Evolutionary conservation across 2,329 filamentous ascomycete species (phyloP).

Genomic region (Corniculantispora saksenae): DNA sequence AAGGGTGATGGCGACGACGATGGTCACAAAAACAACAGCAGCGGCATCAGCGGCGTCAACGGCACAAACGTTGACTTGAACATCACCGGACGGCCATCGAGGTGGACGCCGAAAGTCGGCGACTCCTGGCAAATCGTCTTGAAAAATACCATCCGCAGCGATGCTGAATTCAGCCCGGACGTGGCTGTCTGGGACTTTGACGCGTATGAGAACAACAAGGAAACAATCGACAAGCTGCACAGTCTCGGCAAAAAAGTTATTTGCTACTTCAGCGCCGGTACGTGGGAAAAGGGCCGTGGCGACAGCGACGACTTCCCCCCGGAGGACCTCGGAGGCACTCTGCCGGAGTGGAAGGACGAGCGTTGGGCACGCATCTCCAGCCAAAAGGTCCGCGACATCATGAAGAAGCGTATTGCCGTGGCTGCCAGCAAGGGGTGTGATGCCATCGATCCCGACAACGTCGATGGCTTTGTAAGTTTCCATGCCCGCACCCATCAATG

Average conservation of each 20-base stretch:
- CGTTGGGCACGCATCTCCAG: slow-evolving; percentile 64
- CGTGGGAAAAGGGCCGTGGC: slow-evolving; percentile 63
- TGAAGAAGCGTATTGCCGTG: slow-evolving; percentile 59
- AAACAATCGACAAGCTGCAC: slow-evolving; percentile 55
- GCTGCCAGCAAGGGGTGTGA: slow-evolving; percentile 65
- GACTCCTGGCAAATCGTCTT: slow-evolving; percentile 65
- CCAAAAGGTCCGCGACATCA: slow-evolving; percentile 61
- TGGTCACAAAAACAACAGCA: slow-evolving; percentile 15
- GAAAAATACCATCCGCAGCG: slow-evolving; percentile 42
- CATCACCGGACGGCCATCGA: slow-evolving; percentile 25
- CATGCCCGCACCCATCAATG: neutral
- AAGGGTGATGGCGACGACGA: slow-evolving; percentile 24
- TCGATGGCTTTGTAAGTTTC: slow-evolving; percentile 61
- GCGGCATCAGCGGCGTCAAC: slow-evolving; percentile 13
- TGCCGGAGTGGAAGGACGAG: slow-evolving; percentile 68
- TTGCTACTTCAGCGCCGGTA: slow-evolving; percentile 75
- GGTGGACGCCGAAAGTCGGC: slow-evolving; percentile 56
- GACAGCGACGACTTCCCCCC: slow-evolving; percentile 57
- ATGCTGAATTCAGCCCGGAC: slow-evolving; percentile 41
- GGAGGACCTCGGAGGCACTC: slow-evolving; percentile 56
- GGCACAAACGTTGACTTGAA: slow-evolving; percentile 26
- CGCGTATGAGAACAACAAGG: slow-evolving; percentile 54
- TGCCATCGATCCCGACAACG: slow-evolving; percentile 71
- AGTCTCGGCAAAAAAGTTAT: slow-evolving; percentile 62
- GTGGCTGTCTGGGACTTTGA: slow-evolving; percentile 52